These are phyloP conservation scores for Leccinum fibrillosum DNA, from an alignment of 768 basidiomycete genomes.

Conservation along the genomic window DNA sequence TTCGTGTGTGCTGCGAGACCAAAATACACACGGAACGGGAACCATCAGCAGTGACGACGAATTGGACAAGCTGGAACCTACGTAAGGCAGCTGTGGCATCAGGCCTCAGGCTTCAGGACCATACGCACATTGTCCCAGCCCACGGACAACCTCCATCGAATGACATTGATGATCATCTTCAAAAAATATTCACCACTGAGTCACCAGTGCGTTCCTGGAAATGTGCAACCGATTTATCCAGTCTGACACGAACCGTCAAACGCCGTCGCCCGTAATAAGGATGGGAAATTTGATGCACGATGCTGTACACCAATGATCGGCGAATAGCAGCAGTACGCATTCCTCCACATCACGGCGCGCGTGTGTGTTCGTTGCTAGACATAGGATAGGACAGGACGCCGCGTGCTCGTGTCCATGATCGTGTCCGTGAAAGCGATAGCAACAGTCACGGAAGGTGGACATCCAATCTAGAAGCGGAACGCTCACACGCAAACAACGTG, in stretches of 20 bases:
- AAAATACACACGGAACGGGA: neutral
- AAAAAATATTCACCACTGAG: neutral
- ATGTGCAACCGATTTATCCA: neutral
- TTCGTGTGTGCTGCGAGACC: neutral
- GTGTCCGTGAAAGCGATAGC: neutral
- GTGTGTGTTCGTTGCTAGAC: neutral
- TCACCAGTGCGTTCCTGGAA: neutral
- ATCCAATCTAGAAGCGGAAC: neutral
- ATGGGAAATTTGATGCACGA: neutral
- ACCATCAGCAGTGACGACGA: neutral
- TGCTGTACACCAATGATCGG: neutral
- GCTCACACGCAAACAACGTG: neutral
- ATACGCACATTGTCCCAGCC: neutral
- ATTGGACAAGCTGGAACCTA: neutral
- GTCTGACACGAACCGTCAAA: neutral
- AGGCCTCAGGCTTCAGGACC: neutral
- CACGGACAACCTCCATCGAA: neutral
- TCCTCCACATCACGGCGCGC: neutral
- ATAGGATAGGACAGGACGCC: neutral
- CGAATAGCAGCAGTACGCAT: neutral
- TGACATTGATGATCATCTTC: neutral
- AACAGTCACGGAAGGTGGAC: neutral
- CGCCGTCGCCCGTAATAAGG: neutral
- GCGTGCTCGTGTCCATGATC: neutral
- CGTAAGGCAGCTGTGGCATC: neutral